Base-by-base conservation (phyloP, 257 asterid genomes). In the Solanum chiquidenum region DNA sequence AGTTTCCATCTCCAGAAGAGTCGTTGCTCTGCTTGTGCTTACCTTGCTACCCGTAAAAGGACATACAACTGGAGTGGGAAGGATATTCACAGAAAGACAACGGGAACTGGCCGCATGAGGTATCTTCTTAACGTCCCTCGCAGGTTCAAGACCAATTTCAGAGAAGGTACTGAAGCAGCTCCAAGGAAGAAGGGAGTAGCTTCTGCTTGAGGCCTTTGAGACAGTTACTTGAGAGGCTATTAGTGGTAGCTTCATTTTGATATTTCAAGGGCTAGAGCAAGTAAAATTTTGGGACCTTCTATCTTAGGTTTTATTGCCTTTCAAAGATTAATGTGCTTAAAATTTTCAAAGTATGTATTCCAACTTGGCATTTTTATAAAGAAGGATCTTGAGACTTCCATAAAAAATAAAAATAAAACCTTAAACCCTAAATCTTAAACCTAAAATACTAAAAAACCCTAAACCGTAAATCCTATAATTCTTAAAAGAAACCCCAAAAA, bases 151-250 rank as follows among this genome's bases (percentile, higher is more conserved):
- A 94, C 96, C 83, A 92, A 91, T 89, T 94, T 95, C 90, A 93
- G 98, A 93, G 98, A 95, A 94, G 98, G 96, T 92, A 92, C 95
- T 7, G 91, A 93, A 90, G 96, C 96, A 46, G 96, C 95, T 66
- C 96, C 96, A 21, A 93, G 96, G 94, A 93, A 91, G 90, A 94
- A 94, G 95, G 94, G 92, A 10, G 92, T 90, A 74, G 92, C 94
- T 64, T 93, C 95, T 84, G 91, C 98, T 90, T 94, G 77, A 89
- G 69, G 68, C 40, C 42, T 49, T 49, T 46, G 42, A 80, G 18
- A 46, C 18, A 84, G 86, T 49, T n/a, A 46, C 18, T 85, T 79
- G 77, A 84, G 86, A 87, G 85, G 85, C 86, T 86, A 84, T 73
- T 49, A 79, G 5, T 52, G 87, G 83, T 88, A 76, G 76, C 83